These are phyloP conservation scores for Beauveria asiatica DNA, from an alignment of 2,329 filamentous ascomycete genomes.

Conservation along the genomic window DNA sequence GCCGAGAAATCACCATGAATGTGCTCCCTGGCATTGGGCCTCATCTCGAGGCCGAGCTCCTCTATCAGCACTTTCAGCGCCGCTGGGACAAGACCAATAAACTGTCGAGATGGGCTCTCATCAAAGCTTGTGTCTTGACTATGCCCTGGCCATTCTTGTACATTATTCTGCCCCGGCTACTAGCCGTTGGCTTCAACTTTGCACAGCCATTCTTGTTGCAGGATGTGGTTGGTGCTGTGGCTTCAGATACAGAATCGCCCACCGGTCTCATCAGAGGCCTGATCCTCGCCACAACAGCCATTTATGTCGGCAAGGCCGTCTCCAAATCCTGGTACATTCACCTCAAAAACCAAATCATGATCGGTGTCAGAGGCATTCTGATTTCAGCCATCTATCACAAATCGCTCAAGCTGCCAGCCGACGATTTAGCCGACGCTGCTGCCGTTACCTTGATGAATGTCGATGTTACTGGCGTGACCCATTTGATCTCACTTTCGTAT, in stretches of 20 bases:
- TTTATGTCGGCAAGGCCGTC: slow-evolving; percentile 1
- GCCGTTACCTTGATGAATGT: background rate
- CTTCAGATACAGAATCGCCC: background rate
- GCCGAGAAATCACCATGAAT: background rate
- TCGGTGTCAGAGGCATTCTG: background rate
- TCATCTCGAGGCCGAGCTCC: background rate
- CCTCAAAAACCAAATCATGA: background rate
- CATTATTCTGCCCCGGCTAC: background rate
- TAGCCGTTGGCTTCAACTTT: slow-evolving; percentile 1
- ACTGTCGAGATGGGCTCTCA: background rate
- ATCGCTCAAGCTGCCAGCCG: background rate
- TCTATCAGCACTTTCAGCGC: background rate
- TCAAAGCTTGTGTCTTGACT: background rate
- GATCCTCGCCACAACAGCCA: background rate
- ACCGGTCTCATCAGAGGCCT: background rate
- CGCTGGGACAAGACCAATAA: background rate
- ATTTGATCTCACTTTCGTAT: background rate
- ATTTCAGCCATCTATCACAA: slow-evolving; percentile 1
- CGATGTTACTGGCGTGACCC: background rate
- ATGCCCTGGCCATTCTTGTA: background rate
- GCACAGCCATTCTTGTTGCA: slow-evolving; percentile 7
- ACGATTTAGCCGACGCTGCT: background rate
- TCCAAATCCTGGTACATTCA: slow-evolving; percentile 1
- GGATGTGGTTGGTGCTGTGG: background rate
- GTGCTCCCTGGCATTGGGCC: background rate